A percentile compares a stretch with the other conserved stretches of the same genome.
Conservation (phyloP, 441 rosid genomes). For the Populus hybrid region DNA sequence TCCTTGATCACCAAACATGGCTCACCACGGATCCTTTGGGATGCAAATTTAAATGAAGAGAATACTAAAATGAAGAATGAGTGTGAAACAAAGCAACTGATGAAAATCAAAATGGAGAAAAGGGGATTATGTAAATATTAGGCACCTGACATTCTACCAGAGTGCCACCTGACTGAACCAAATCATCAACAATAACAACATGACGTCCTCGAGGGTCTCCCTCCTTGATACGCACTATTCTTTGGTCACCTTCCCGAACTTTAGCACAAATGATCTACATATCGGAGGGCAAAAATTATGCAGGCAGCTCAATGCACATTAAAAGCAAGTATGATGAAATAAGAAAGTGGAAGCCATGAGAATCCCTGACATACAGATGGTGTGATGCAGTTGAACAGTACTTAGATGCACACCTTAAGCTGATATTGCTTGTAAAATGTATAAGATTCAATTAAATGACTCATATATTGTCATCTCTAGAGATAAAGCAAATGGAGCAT, state of each 20-base stretch:
- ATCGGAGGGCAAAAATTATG: conserved; percentile 1
- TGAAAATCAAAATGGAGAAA: conserved; percentile 3
- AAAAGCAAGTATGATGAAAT: background rate
- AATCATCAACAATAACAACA: conserved; percentile 91
- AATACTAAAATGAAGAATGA: conserved; percentile 5
- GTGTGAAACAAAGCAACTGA: background rate
- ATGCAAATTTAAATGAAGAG: background rate
- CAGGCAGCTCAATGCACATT: background rate
- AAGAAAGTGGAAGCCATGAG: background rate
- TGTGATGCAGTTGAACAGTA: background rate
- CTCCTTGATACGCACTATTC: conserved; percentile 89
- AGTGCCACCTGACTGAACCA: conserved; percentile 98
- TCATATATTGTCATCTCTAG: background rate
- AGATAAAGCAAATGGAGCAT: too few relatives aligned
- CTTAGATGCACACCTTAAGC: background rate
- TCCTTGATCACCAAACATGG: background rate
- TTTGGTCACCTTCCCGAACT: conserved; percentile 82
- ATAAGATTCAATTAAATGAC: background rate
- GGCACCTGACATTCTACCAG: conserved; percentile 95
- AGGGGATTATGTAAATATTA: background rate
- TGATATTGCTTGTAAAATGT: background rate
- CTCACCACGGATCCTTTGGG: background rate
- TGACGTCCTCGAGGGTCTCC: conserved; percentile 86
- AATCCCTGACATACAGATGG: background rate
- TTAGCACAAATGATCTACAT: conserved; percentile 86